Conservation (phyloP, 345 rosid species). For the Eucalyptus sideroxylon region DNA sequence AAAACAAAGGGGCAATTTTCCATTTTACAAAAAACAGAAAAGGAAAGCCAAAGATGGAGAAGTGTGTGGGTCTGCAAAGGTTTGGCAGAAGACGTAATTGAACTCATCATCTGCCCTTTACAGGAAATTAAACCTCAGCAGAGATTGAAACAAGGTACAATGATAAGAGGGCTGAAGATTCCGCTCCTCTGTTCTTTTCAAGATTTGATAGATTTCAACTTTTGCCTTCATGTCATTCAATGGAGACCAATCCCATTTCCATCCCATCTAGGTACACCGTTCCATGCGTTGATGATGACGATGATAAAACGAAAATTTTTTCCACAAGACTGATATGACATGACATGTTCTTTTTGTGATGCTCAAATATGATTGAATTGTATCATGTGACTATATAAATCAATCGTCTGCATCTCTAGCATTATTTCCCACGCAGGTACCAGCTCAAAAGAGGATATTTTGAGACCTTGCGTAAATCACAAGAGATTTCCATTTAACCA, state of each 20-base stretch:
- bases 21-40: neutral
- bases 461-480: neutral
- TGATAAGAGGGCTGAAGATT: neutral
- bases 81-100: neutral
- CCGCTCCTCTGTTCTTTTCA: neutral
- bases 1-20: neutral
- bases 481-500: neutral
- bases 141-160: neutral
- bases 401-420: neutral
- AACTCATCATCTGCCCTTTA: neutral
- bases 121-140: neutral
- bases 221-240: neutral
- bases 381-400: neutral
- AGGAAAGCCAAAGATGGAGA: neutral
- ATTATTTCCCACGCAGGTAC: neutral
- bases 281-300: neutral
- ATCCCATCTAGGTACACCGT: neutral
- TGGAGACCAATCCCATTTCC: neutral
- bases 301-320: neutral
- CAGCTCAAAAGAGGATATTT: neutral
- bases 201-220: neutral
- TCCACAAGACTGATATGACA: neutral
- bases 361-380: neutral
- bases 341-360: neutral
- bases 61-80: neutral